Percentiles rank a stretch among this genome's conserved stretches.
Conservation (phyloP, 805 yeast species). For the Barnettozyma siamensis region DNA sequence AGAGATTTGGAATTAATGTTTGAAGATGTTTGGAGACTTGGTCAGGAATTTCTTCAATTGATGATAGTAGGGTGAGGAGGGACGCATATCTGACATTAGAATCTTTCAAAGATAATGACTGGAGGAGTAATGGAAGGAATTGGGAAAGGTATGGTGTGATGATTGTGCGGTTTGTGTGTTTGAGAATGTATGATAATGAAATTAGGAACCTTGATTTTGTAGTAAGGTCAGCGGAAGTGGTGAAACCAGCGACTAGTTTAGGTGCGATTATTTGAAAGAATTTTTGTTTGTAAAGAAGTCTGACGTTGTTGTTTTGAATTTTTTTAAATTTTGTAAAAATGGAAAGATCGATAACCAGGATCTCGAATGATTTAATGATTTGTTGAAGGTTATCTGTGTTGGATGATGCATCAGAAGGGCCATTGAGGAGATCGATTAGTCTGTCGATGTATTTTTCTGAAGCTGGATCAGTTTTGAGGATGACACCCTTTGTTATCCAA, state of each 20-base stretch:
- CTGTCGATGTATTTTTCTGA: slow-evolving; percentile 30
- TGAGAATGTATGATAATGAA: slow-evolving; percentile 62
- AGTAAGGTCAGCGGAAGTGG: slow-evolving; percentile 18
- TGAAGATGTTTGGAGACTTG: slow-evolving; percentile 49
- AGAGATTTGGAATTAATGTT: slow-evolving; percentile 49
- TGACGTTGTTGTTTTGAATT: slow-evolving; percentile 48
- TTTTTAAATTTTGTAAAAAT: slow-evolving; percentile 46
- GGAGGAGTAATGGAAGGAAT: slow-evolving; percentile 67
- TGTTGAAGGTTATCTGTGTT: too few relatives aligned
- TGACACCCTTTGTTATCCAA: slow-evolving; percentile 71
- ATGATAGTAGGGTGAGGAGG: slow-evolving; percentile 50
- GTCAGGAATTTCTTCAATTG: slow-evolving; percentile 49
- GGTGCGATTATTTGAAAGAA: slow-evolving; percentile 61
- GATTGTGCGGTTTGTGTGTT: slow-evolving; percentile 56
- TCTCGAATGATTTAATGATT: slow-evolving; percentile 52
- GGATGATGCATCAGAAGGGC: slow-evolving; percentile 24
- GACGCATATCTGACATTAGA: slow-evolving; percentile 53
- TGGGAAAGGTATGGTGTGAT: slow-evolving; percentile 57
- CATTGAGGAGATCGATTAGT: slow-evolving; percentile 32
- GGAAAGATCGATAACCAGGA: slow-evolving; percentile 62
- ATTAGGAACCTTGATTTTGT: slow-evolving; percentile 50
- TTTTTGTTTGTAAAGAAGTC: slow-evolving; percentile 74
- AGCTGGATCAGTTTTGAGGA: slow-evolving; percentile 47
- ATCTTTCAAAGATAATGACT: slow-evolving; percentile 44
- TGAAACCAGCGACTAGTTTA: slow-evolving; percentile 43